Base-by-base conservation (phyloP, 192 early-diverging fungal genomes). In the Rhizophagus clarus region DNA sequence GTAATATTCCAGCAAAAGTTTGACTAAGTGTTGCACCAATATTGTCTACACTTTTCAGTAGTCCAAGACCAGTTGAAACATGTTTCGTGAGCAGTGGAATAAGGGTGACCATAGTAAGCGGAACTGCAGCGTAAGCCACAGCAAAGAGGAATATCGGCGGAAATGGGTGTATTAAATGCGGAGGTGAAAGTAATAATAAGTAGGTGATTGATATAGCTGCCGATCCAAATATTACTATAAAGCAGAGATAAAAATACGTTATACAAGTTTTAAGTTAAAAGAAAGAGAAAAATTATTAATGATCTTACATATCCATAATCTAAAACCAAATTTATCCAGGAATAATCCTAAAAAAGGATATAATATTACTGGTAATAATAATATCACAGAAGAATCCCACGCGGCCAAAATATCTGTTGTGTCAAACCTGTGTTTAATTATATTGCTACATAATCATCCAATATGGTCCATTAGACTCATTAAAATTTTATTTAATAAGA, bases 291-390 rank as follows among this genome's bases (percentile, higher is more conserved):
- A 26, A 67, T n/a, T 22, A 29, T 40, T 22, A 51, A n/a, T 32
- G 22, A 24, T 40, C 84, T 81, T 74, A 85, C 84, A 81, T 56
- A 90, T 56, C 83, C 76, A 85, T 0, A 89, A 89, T 56, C 93
- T 87, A 74, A 88, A 83, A 9, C 94, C 94, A 74, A 83, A 86
- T 70, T 86, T 81, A 82, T 95, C 92, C 61, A 95, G 86, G 77
- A 91, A 90, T 62, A 89, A 80, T 10, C 94, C 94, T 28, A 95
- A 81, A 78, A 93, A 90, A 3, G 94, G 94, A 72, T 92, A 91
- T 72, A 92, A 63, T 42, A 92, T 81, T 10, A 93, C 87, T 24
- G 94, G 94, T 75, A 93, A 82, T 17, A 92, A 84, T 83, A 93
- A 89, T 29, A 90, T 90, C 45, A 93, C 82, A 40, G 91, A 91